These are phyloP conservation scores for Melastoma candidum DNA, from an alignment of 441 rosid species.

Conservation along the genomic window DNA sequence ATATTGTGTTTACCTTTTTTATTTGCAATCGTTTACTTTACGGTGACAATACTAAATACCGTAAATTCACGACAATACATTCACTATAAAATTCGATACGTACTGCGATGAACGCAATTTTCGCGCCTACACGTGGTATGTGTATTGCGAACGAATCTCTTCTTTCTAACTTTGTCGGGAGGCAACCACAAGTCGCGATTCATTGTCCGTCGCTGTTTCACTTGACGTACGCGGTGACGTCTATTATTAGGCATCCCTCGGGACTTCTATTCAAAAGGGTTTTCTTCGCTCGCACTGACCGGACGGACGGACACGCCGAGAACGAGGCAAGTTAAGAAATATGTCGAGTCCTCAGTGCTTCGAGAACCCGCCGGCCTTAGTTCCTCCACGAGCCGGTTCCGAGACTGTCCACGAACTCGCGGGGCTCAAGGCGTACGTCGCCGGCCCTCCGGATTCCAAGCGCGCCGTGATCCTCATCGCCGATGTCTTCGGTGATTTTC, in stretches of 20 bases:
- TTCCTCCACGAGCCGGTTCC: not conserved
- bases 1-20: too few species aligned
- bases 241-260: not conserved
- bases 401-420: constrained; percentile 9
- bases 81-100: too few species aligned
- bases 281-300: not conserved
- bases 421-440: constrained; percentile 12
- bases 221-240: too few species aligned
- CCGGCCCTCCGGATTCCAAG: constrained; percentile 14
- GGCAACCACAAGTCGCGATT: too few species aligned
- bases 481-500: constrained; percentile 10
- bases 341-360: constrained; percentile 16
- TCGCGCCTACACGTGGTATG: too few species aligned
- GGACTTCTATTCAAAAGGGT: not conserved
- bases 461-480: constrained; percentile 10
- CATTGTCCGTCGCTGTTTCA: too few species aligned
- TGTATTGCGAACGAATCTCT: too few species aligned
- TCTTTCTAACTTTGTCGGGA: too few species aligned
- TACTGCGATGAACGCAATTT: too few species aligned
- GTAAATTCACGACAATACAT: too few species aligned
- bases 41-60: too few species aligned
- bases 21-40: too few species aligned
- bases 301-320: not conserved
- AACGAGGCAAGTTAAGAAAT: not conserved
- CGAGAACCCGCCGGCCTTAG: constrained; percentile 15